Conservation (phyloP, 2,329 filamentous ascomycete species). For the Mariannaea elegans region DNA sequence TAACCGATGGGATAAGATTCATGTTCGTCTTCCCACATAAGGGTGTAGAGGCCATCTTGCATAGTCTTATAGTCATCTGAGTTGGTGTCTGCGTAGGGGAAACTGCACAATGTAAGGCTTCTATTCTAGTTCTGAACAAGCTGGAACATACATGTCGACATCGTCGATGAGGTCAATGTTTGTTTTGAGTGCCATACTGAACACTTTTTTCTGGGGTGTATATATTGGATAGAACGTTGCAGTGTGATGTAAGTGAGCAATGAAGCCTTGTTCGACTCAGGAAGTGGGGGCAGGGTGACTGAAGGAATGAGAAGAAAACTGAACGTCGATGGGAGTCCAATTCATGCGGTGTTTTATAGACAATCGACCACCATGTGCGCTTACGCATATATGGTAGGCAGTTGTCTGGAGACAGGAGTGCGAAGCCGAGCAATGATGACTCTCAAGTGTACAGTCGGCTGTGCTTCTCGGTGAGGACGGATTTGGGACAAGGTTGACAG, state of each 20-base stretch:
- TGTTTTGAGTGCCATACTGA: constrained; percentile 35
- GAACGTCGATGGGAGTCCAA: not conserved
- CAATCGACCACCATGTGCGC: not conserved
- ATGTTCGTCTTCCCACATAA: constrained; percentile 69
- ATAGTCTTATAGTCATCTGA: constrained; percentile 63
- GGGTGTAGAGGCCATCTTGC: constrained; percentile 71
- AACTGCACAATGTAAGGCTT: constrained; percentile 58
- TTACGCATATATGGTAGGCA: not conserved
- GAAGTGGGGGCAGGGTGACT: not conserved
- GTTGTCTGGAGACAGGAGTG: not conserved
- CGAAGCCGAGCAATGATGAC: not conserved
- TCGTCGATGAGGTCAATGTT: constrained; percentile 38
- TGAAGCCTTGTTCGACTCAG: not conserved
- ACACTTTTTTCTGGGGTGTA: not conserved
- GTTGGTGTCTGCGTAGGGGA: constrained; percentile 77
- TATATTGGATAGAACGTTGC: no score
- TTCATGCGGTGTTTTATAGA: constrained; percentile 7
- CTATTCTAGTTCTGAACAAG: not conserved
- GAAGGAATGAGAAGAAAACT: not conserved
- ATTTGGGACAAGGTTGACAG: constrained; percentile 6
- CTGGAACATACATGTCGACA: constrained; percentile 35
- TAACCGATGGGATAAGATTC: constrained; percentile 73
- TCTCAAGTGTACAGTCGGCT: not conserved
- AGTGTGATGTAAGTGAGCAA: not conserved
- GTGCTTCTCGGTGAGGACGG: constrained; percentile 21